Evolutionary conservation across 495 filamentous ascomycete genomes (phyloP).

Genomic region (Penicillium coprophilum): DNA sequence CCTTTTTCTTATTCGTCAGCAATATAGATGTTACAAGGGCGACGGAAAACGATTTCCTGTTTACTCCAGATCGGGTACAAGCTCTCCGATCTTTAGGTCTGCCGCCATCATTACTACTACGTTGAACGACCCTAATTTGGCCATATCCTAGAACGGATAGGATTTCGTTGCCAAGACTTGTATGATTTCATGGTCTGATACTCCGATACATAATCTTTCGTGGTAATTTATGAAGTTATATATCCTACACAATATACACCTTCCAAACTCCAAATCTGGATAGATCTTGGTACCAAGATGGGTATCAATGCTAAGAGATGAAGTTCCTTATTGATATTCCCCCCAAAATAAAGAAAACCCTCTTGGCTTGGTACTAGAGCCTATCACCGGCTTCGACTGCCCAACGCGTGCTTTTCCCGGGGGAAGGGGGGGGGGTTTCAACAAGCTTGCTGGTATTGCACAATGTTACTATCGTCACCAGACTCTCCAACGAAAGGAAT

Average conservation of each 20-base stretch:
- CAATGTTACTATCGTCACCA: slow-evolving; percentile 20
- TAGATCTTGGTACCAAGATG: background rate
- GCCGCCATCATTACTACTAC: slow-evolving; percentile 19
- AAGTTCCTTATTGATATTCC: background rate
- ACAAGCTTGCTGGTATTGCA: slow-evolving; percentile 14
- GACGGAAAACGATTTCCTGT: slow-evolving; percentile 3
- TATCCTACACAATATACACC: background rate
- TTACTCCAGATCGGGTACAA: slow-evolving; percentile 14
- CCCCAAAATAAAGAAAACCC: background rate
- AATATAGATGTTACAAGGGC: slow-evolving; percentile 7
- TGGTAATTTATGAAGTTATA: background rate
- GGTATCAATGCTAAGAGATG: slow-evolving; percentile 13
- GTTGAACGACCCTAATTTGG: slow-evolving; percentile 23
- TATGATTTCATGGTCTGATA: background rate
- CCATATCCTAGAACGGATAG: slow-evolving; percentile 4
- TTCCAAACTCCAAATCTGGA: background rate
- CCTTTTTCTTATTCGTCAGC: background rate
- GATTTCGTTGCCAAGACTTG: background rate
- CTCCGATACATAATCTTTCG: background rate
- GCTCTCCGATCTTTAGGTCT: slow-evolving; percentile 15
- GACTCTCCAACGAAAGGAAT: slow-evolving; percentile 10
- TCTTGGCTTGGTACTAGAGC: slow-evolving; percentile 9
- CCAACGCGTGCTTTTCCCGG: slow-evolving; percentile 17
- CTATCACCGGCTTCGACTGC: slow-evolving; percentile 15
- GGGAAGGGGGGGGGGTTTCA: too few relatives aligned